Base-by-base conservation (phyloP, 139 green algal genomes). In the Closterium sp. region DNA sequence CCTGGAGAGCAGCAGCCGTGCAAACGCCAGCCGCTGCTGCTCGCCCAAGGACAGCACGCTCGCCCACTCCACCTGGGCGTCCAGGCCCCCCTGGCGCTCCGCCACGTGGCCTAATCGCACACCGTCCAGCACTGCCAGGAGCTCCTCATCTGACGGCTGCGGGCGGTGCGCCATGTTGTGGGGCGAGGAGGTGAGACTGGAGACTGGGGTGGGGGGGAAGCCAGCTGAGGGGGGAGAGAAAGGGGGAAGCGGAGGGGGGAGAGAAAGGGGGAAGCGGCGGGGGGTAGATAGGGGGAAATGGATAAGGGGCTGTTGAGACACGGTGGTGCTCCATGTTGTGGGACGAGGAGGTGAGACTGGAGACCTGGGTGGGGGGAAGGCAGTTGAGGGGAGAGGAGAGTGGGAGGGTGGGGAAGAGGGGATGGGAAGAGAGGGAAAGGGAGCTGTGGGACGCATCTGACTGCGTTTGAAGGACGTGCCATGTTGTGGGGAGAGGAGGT, bases 1-100 rank as follows among this genome's bases (percentile, higher is more conserved):
- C 76, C 93, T 88, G 8, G 95, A 94, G 21, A 98, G 92, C 81
- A 99, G 96, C 36, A 98, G 91, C 55, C 98, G 95, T 9, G 97
- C 98, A 95, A 99, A 99, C 9, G 98, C 98, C 25, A 99, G 94
- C 12, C 98, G 96, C 96, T 99, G 98, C 95, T 99, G 98, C 96
- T 99, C 98, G 25, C 98, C 98, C 38, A 99, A 92, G 0, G 97
- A 99, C 83, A 99, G 93, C 16, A 96, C 95, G 83, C 88, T 92
- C 16, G 96, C 92, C 98, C 98, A 99, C 87, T 99, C 97, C 1
- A 90, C 90, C 19, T 86, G 34, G 21, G 91, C 89, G 25, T 94
- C 90, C 85, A 88, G 91, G 36, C 91, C 84, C 33, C 85, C 91
- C 43, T 93, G 95, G 28, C 96, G 90, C 7, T 93, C 34, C 21